Percentiles rank a stretch among this genome's conserved stretches.
phyloP scores from a whole-genome alignment of 2,329 filamentous ascomycete genomes.

The Pseudogymnoascus sp. region DNA sequence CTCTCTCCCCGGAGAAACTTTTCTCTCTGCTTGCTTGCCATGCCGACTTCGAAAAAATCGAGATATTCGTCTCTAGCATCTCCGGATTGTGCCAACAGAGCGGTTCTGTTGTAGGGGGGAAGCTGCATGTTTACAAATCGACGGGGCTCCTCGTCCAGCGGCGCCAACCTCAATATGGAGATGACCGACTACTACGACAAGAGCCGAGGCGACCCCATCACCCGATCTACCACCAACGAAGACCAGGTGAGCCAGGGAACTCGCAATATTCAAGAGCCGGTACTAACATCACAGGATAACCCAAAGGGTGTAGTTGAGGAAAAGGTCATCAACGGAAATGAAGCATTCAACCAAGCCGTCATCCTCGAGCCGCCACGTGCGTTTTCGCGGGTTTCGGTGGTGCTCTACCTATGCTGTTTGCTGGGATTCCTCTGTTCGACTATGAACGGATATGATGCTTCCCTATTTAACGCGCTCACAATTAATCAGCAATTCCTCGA shows the following conservation, averaged over 20 bases:
- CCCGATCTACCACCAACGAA: neutral
- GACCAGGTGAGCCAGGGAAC: neutral
- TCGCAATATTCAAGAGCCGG: neutral
- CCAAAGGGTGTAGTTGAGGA: neutral
- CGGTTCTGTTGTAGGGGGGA: neutral
- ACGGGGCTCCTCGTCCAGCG: constrained; percentile 6
- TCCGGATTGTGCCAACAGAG: neutral
- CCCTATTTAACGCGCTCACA: constrained; percentile 42
- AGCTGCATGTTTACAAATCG: neutral
- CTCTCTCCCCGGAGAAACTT: neutral
- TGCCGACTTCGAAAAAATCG: neutral
- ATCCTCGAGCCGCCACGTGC: constrained; percentile 43
- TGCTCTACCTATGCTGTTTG: constrained; percentile 40
- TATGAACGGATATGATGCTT: constrained; percentile 48
- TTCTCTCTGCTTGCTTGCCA: neutral
- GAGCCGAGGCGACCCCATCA: constrained; percentile 6
- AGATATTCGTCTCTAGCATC: neutral
- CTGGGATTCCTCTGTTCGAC: constrained; percentile 44
- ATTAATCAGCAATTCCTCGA: constrained; percentile 36
- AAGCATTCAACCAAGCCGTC: constrained; percentile 48
- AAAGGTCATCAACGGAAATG: constrained; percentile 43
- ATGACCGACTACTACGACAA: constrained; percentile 6
- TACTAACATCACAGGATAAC: neutral
- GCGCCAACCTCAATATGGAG: constrained; percentile 14
- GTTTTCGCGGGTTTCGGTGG: constrained; percentile 33